Conservation (phyloP, 768 basidiomycete species). For the Russula ochroleuca region DNA sequence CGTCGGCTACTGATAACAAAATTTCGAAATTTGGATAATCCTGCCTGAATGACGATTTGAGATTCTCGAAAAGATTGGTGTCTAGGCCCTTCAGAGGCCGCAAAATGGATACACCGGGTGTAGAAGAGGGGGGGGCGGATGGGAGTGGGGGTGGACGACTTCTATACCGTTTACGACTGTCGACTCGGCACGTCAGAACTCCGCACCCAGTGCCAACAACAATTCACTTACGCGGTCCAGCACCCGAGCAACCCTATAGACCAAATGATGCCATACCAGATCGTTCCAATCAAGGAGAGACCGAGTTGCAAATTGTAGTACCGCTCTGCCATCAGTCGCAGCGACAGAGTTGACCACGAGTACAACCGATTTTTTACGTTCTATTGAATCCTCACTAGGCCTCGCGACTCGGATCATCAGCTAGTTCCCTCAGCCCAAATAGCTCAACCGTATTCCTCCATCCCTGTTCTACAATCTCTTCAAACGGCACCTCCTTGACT, state of each 20-base stretch:
- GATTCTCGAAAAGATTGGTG: conserved; percentile 91
- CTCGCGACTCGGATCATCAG: not conserved
- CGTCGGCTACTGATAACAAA: conserved; percentile 85
- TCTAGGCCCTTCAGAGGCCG: conserved; percentile 94
- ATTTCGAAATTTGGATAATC: conserved; percentile 92
- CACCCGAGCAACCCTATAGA: conserved; percentile 34
- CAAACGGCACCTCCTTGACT: conserved; percentile 46
- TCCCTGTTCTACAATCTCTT: conserved; percentile 51
- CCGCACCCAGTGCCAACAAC: not conserved
- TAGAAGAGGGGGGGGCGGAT: conserved; percentile 42
- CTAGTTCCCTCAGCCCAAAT: conserved; percentile 42
- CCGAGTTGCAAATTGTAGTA: not conserved
- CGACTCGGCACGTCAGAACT: not conserved
- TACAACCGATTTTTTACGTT: too few species aligned
- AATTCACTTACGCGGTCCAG: conserved; percentile 30
- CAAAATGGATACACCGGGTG: conserved; percentile 89
- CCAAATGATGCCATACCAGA: conserved; percentile 45
- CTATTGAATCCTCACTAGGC: too few species aligned
- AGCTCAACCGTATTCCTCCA: conserved; percentile 62
- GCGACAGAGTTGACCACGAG: not conserved
- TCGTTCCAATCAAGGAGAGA: conserved; percentile 26
- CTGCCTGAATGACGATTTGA: conserved; percentile 89
- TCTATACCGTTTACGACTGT: conserved; percentile 73
- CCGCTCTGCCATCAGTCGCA: not conserved
- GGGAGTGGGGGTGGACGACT: conserved; percentile 53